Percentiles rank a stretch among this genome's conserved stretches.
Evolutionary conservation across 257 asterid genomes (phyloP).

Genomic region (Jacaranda mimosifolia): DNA sequence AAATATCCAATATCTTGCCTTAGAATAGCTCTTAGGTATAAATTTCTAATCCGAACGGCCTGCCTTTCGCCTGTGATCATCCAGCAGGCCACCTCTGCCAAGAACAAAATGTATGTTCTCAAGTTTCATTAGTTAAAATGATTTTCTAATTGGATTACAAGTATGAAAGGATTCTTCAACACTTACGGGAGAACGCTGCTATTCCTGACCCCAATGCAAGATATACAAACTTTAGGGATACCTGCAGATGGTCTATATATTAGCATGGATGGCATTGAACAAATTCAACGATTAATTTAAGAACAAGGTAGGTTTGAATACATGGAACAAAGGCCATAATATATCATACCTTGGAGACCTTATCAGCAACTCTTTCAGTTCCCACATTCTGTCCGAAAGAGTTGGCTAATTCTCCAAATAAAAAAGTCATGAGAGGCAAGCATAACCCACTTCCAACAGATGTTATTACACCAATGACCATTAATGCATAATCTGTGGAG

Average conservation of each 20-base stretch:
- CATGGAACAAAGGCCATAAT: too few species aligned
- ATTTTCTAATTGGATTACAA: neutral
- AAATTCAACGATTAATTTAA: too few species aligned
- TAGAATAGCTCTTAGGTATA: constrained; percentile 56
- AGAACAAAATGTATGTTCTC: neutral
- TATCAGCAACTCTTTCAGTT: constrained; percentile 35
- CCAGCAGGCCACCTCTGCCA: constrained; percentile 78
- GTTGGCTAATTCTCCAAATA: constrained; percentile 60
- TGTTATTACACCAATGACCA: constrained; percentile 57
- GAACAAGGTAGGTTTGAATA: too few species aligned
- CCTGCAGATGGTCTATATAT: constrained; percentile 44
- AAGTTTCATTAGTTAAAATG: neutral
- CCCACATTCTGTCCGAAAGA: constrained; percentile 61
- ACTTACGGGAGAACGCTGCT: constrained; percentile 65
- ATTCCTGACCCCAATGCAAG: constrained; percentile 68
- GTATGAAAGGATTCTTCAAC: too few species aligned
- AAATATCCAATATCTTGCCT: constrained; percentile 74
- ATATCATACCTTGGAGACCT: constrained; percentile 65
- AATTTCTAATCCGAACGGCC: constrained; percentile 63
- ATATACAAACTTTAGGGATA: constrained; percentile 57
- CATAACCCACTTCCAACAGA: constrained; percentile 61
- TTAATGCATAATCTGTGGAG: constrained; percentile 48
- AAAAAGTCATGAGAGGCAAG: constrained; percentile 63
- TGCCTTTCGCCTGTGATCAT: constrained; percentile 78
- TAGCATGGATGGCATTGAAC: neutral